Percentiles rank a stretch among this genome's conserved stretches.
Conservation (phyloP, 148 eudicot species). For the Fagopyrum homotropicum region DNA sequence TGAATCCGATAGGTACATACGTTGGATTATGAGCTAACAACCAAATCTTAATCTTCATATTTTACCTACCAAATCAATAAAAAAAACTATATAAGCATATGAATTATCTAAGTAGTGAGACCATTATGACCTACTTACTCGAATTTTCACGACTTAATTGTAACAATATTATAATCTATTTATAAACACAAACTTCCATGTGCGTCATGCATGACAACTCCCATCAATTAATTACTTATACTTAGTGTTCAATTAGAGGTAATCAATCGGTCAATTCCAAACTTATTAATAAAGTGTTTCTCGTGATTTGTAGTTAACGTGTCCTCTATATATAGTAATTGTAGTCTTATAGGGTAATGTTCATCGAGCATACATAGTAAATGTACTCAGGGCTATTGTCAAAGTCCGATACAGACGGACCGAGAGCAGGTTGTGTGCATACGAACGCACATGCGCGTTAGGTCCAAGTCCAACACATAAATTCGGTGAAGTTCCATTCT, state of each 20-base stretch:
- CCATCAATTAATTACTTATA: not conserved
- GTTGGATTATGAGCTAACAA: not conserved
- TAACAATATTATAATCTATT: not conserved
- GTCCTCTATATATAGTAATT: not conserved
- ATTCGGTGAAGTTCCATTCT: too few species aligned
- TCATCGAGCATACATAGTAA: too few species aligned
- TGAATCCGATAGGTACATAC: not conserved
- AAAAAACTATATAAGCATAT: not conserved
- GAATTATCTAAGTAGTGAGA: not conserved
- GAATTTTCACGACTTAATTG: not conserved
- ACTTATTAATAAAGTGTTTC: not conserved
- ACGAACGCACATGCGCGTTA: too few species aligned
- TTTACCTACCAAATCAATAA: not conserved
- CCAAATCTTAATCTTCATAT: constrained; percentile 3
- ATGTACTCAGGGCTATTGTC: too few species aligned
- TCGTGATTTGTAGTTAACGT: not conserved
- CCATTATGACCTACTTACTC: not conserved
- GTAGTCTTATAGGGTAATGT: too few species aligned
- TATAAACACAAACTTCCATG: not conserved
- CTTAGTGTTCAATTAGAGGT: not conserved
- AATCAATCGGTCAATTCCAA: not conserved
- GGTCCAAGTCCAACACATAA: too few species aligned
- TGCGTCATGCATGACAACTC: constrained; percentile 2
- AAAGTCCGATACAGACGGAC: too few species aligned
- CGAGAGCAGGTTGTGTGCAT: too few species aligned